These are phyloP conservation scores for Otatea glauca DNA, from an alignment of 176 grass and related monocot species.

Conservation along the genomic window DNA sequence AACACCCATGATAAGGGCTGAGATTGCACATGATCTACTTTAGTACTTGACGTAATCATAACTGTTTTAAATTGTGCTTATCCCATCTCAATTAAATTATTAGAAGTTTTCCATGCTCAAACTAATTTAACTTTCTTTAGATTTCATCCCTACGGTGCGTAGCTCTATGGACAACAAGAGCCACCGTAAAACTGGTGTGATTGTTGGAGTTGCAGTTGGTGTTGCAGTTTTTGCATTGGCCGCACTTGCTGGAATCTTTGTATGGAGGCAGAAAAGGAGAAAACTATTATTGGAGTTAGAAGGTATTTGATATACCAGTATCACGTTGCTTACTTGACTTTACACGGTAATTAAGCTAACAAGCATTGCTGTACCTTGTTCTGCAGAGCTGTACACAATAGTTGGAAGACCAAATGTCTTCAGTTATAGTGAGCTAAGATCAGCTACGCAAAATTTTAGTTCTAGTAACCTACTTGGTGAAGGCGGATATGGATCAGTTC, in stretches of 20 bases:
- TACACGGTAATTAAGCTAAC: background rate
- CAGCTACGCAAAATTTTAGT: conserved; percentile 72
- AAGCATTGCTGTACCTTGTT: conserved; percentile 20
- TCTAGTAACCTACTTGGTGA: conserved; percentile 74
- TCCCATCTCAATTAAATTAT: conserved; percentile 13
- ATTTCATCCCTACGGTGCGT: conserved; percentile 68
- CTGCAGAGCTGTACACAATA: conserved; percentile 66
- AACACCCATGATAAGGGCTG: background rate
- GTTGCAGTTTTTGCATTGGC: conserved; percentile 49
- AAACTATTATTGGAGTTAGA: conserved; percentile 50
- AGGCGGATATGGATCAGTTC: conserved; percentile 87
- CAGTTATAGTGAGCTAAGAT: conserved; percentile 69
- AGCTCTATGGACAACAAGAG: conserved; percentile 27
- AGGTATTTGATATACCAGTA: conserved; percentile 34
- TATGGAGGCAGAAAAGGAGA: conserved; percentile 62
- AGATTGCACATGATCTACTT: conserved; percentile 6
- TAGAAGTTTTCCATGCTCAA: background rate
- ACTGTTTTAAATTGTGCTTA: background rate
- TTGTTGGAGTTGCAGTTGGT: conserved; percentile 64
- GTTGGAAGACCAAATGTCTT: conserved; percentile 66
- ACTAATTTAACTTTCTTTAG: conserved; percentile 51
- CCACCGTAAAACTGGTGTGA: conserved; percentile 52
- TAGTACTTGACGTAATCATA: background rate
- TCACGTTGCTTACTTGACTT: background rate
- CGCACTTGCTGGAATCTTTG: conserved; percentile 45